A percentile compares a stretch with the other conserved stretches of the same genome.
Conservation (phyloP, 1,139 yeast species). For the Yamadazyma dushanensis region DNA sequence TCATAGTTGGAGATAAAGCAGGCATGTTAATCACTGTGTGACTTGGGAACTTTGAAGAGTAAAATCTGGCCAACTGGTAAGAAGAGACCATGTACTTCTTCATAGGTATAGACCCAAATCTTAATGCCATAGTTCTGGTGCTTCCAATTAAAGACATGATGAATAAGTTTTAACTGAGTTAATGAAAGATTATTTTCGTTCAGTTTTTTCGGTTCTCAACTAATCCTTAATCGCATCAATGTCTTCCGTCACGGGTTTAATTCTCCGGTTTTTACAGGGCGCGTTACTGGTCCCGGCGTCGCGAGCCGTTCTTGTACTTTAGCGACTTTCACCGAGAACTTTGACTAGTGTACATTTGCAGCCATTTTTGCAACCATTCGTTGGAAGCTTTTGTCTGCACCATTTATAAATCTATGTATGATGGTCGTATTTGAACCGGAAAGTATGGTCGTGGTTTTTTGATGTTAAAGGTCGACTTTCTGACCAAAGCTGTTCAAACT, state of each 20-base stretch:
- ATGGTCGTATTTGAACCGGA: too few species aligned
- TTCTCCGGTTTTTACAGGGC: too few species aligned
- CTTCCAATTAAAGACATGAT: conserved; percentile 13
- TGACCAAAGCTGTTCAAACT: conserved; percentile 6
- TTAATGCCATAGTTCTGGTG: conserved; percentile 13
- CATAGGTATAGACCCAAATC: conserved; percentile 11
- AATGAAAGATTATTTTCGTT: conserved; percentile 5
- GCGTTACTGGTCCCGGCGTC: too few species aligned
- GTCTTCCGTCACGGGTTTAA: conserved; percentile 15
- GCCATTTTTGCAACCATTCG: too few species aligned
- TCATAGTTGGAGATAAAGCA: conserved; percentile 97
- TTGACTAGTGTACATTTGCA: too few species aligned
- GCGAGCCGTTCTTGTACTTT: too few species aligned
- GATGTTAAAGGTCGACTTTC: conserved; percentile 4
- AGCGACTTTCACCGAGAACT: too few species aligned
- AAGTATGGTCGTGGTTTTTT: too few species aligned
- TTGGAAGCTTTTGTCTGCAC: too few species aligned
- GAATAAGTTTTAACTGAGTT: neutral
- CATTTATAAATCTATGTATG: too few species aligned
- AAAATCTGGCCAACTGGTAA: conserved; percentile 28
- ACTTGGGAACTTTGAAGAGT: conserved; percentile 54
- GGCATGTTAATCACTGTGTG: conserved; percentile 83
- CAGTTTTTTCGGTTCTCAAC: conserved; percentile 8
- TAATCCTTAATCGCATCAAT: conserved; percentile 16
- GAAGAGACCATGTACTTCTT: conserved; percentile 15